Evolutionary conservation across 106 monocot species (phyloP).

Genomic region (Allium cepa): DNA sequence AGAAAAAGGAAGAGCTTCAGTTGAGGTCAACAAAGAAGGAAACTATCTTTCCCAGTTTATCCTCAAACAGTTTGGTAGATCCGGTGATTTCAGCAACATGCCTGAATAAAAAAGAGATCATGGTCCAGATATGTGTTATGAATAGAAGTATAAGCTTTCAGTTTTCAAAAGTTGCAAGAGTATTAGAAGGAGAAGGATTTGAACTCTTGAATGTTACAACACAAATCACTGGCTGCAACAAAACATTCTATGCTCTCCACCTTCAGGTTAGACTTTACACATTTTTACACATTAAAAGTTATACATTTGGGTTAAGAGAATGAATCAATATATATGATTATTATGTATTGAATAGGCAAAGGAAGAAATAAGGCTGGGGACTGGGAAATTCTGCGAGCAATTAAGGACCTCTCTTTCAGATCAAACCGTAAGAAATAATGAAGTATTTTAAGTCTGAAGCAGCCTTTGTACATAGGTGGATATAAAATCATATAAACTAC

Average conservation of each 20-base stretch:
- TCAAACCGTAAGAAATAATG: no score
- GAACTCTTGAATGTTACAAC: slow-evolving; percentile 39
- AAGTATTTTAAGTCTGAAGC: no score
- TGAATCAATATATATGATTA: no score
- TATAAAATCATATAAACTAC: no score
- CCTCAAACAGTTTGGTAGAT: background rate
- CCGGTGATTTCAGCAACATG: slow-evolving; percentile 33
- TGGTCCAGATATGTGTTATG: slow-evolving; percentile 42
- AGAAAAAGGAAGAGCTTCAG: slow-evolving; percentile 44
- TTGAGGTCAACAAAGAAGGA: slow-evolving; percentile 5
- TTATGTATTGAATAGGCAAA: no score
- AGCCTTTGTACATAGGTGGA: no score
- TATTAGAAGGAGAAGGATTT: slow-evolving; percentile 37
- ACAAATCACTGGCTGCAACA: slow-evolving; percentile 9
- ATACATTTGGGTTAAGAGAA: no score
- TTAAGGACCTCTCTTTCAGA: no score
- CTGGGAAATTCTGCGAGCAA: no score
- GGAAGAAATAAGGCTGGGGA: no score
- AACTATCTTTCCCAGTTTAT: background rate
- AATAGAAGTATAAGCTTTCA: slow-evolving; percentile 3
- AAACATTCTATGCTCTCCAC: slow-evolving; percentile 38
- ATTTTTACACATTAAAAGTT: no score
- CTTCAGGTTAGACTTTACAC: slow-evolving; percentile 28
- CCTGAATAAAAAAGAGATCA: slow-evolving; percentile 26
- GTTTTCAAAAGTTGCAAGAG: slow-evolving; percentile 18